Base-by-base conservation (phyloP, 192 early-diverging fungal genomes). In the Backusella sp. region DNA sequence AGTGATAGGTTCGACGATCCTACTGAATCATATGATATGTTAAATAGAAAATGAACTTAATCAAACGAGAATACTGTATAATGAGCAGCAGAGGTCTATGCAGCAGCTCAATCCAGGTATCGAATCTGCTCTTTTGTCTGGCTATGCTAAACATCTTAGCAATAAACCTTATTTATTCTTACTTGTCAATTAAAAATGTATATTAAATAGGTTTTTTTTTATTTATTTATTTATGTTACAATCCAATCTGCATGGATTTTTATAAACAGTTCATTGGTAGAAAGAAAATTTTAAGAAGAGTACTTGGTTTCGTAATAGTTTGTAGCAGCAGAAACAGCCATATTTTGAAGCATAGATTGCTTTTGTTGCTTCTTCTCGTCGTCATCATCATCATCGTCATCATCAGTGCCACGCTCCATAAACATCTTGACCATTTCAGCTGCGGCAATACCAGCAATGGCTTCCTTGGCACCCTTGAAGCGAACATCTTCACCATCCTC, bases 341-440 rank as follows among this genome's bases (percentile, higher is more conserved):
- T 80, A 2, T 56, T 56, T 34, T 80, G 71, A 19, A 80, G 41
- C 11, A 77, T 42, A 39, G 37, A 32, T 36, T 73, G 44, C 23
- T 74, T 79, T 26, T 79, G 28, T 9, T 74, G 26, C 52, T 79
- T 79, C 30, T 62, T 41, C 2, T 79, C 77, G 9, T 79, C 73
- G 53, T 79, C 73, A 49, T 79, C 73, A 69, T 68, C 23, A 0
- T 76, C 75, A 34, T 80, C 79, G 44, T 79, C 78, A 39, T 77
- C 79, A 8, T 70, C 79, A 4, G 69, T 56, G 44, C 75, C 72
- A 49, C 74, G 79, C 23, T 80, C 79, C 62, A 77, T 62, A 6
- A 73, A 59, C 71, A 80, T 39, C 66, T 80, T 80, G 19, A 80
- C 79, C 68, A 80, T 49, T 65, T 77, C 76, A 44, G 36, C 52